A percentile compares a stretch with the other conserved stretches of the same genome.
Evolutionary conservation across 2,329 filamentous ascomycete species (phyloP).

Genomic region (Monosporascus sp.): DNA sequence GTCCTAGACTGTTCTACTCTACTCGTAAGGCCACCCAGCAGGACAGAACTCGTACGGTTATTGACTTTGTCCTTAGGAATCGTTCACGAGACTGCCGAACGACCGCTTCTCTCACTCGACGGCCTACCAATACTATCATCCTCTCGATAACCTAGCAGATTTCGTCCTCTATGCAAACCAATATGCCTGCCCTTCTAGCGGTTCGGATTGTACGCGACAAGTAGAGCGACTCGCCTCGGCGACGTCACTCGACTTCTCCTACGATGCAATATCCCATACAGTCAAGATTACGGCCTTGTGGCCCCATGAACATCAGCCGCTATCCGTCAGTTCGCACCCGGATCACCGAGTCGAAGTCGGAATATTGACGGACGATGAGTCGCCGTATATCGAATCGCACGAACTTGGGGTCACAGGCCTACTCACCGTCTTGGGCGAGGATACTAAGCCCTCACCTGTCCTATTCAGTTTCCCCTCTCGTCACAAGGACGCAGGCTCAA

Average conservation of each 20-base stretch:
- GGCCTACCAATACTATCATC: slow-evolving; percentile 66
- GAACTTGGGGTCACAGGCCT: slow-evolving; percentile 76
- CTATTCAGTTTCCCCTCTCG: slow-evolving; percentile 81
- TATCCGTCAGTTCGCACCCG: slow-evolving; percentile 36
- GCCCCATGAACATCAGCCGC: slow-evolving; percentile 38
- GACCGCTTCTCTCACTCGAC: slow-evolving; percentile 57
- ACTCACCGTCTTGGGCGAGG: slow-evolving; percentile 71
- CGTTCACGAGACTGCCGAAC: slow-evolving; percentile 55
- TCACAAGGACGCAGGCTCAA: slow-evolving; percentile 55
- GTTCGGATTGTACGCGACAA: slow-evolving; percentile 19
- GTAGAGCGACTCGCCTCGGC: slow-evolving; percentile 31
- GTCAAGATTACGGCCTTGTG: slow-evolving; percentile 63
- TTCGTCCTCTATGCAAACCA: slow-evolving; percentile 47
- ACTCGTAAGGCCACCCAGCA: slow-evolving; percentile 19
- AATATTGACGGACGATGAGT: slow-evolving; percentile 62
- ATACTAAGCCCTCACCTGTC: slow-evolving; percentile 65
- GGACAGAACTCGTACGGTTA: slow-evolving; percentile 29
- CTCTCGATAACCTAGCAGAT: slow-evolving; percentile 50
- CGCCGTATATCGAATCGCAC: slow-evolving; percentile 56
- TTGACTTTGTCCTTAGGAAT: slow-evolving; percentile 58
- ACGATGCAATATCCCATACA: slow-evolving; percentile 59
- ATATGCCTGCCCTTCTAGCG: slow-evolving; percentile 30
- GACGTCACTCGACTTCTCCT: slow-evolving; percentile 64
- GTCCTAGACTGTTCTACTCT: slow-evolving; percentile 29
- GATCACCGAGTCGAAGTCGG: slow-evolving; percentile 71